phyloP scores from a whole-genome alignment of 192 early-diverging fungal genomes.

The Spizellomyces sp. region DNA sequence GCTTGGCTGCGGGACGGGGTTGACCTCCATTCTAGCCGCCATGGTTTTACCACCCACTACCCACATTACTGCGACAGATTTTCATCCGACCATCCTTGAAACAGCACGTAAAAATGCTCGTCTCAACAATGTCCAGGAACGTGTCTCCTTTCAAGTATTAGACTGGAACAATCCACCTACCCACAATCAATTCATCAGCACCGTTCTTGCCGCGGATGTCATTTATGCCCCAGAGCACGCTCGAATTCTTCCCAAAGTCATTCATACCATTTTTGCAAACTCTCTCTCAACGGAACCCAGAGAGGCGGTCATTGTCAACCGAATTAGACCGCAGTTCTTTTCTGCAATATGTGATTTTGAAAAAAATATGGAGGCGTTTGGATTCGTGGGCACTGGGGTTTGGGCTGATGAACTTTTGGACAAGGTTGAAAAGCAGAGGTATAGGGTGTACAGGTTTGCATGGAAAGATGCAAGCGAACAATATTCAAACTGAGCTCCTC shows the following conservation, averaged over 20 bases:
- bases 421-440: background rate
- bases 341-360: conserved; percentile 11
- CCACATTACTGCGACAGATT: conserved; percentile 26
- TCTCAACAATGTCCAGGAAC: conserved; percentile 1
- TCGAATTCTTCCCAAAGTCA: conserved; percentile 8
- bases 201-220: conserved; percentile 25
- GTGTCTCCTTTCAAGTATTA: background rate
- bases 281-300: background rate
- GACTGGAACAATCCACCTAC: conserved; percentile 17
- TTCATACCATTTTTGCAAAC: background rate
- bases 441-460: background rate
- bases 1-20: conserved; percentile 24
- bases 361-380: conserved; percentile 2
- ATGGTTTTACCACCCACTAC: background rate
- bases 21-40: conserved; percentile 21
- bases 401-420: conserved; percentile 2
- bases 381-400: conserved; percentile 7
- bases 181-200: background rate
- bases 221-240: conserved; percentile 26
- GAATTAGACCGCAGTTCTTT: conserved; percentile 23
- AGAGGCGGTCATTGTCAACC: conserved; percentile 11
- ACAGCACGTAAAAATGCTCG: conserved; percentile 10
- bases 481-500: no score
- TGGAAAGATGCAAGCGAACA: no score
- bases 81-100: conserved; percentile 9